Conservation (phyloP, 345 rosid genomes). For the Bruguiera gymnorhiza region DNA sequence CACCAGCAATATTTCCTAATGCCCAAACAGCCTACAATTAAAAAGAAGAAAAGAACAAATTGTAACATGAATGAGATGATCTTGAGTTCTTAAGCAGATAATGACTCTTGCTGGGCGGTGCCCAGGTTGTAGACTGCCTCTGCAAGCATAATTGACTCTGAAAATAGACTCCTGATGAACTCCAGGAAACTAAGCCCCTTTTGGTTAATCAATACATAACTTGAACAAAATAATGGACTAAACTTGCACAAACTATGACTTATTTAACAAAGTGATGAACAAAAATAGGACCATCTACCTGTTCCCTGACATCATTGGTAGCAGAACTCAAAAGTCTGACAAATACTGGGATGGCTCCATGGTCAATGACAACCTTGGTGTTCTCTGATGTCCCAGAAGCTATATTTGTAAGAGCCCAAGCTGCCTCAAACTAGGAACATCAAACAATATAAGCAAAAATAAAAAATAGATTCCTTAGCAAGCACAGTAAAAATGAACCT, state of each 20-base stretch:
- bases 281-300: slow-evolving; percentile 15
- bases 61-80: neutral
- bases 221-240: neutral
- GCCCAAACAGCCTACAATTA: slow-evolving; percentile 32
- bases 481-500: neutral
- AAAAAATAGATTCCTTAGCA: neutral
- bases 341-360: slow-evolving; percentile 30
- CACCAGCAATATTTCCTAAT: slow-evolving; percentile 34
- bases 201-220: too few relatives aligned
- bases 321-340: slow-evolving; percentile 24
- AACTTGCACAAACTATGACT: neutral
- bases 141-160: too few relatives aligned
- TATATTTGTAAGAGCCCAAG: slow-evolving; percentile 34
- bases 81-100: neutral
- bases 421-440: slow-evolving; percentile 25
- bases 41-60: neutral
- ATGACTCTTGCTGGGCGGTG: neutral
- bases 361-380: slow-evolving; percentile 27
- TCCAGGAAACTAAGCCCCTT: too few relatives aligned
- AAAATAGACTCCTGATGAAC: too few relatives aligned
- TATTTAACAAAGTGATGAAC: neutral
- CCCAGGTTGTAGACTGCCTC: too few relatives aligned
- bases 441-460: neutral
- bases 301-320: slow-evolving; percentile 30
- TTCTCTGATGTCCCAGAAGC: slow-evolving; percentile 34